These are phyloP conservation scores for Annulohypoxylon nitens DNA, from an alignment of 495 filamentous ascomycete genomes.

Conservation along the genomic window DNA sequence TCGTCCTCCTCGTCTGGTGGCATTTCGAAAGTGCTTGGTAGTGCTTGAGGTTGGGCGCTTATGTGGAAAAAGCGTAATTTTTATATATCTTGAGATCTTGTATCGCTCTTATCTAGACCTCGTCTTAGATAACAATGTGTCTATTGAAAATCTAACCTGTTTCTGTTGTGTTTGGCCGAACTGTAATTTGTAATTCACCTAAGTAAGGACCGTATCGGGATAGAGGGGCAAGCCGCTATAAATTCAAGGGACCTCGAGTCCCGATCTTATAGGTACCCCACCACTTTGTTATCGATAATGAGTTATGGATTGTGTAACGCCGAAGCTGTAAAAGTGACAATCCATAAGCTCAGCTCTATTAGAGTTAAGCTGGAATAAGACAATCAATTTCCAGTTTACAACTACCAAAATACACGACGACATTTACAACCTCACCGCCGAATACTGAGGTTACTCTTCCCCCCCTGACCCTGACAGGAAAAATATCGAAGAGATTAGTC, in stretches of 20 bases:
- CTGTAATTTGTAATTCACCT: not conserved
- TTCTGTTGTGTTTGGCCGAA: not conserved
- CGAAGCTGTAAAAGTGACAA: slow-evolving; percentile 14
- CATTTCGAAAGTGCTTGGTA: slow-evolving; percentile 20
- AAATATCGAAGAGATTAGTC: not conserved
- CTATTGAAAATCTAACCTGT: not conserved
- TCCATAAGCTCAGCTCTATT: not conserved
- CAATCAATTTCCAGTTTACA: not conserved
- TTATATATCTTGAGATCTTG: not conserved
- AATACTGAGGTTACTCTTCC: not conserved
- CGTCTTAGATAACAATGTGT: not conserved
- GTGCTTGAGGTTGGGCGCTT: not conserved
- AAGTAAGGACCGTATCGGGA: slow-evolving; percentile 15
- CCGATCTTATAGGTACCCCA: not conserved
- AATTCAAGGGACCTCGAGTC: not conserved
- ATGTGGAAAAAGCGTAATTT: not conserved
- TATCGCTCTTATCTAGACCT: not conserved
- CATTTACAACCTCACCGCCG: not conserved
- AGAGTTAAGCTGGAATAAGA: not conserved
- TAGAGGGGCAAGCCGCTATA: slow-evolving; percentile 32
- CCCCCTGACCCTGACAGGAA: not conserved
- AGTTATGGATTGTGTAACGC: slow-evolving; percentile 2
- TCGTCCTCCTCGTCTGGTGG: slow-evolving; percentile 52
- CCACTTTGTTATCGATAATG: slow-evolving; percentile 34
- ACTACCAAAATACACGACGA: not conserved